Evolutionary conservation across 2,329 filamentous ascomycete genomes (phyloP), one percentile per base, ranked within the genome.

Genomic region (Tolypocladium guangdongense): DNA sequence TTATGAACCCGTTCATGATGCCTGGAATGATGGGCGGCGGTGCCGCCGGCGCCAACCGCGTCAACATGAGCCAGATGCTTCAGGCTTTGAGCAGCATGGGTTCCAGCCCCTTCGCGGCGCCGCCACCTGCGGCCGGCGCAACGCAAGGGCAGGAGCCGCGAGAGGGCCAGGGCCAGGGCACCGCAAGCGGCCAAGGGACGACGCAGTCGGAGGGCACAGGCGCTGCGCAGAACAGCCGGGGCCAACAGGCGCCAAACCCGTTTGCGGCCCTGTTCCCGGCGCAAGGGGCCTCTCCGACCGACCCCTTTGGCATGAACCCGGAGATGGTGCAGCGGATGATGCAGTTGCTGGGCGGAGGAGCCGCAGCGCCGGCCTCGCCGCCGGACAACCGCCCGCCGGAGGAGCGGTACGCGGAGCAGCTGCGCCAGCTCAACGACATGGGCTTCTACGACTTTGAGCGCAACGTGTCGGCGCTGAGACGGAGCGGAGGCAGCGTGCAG

Each of bases 391-490:
- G 92, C 57, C 91, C 93, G 5, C 92, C 93, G 0, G 93, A 99
- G 75, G 93, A 97, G 71, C 78, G 89, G 55, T 99, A 96, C 63
- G 90, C 88, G 3, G 84, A 88, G 35, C 92, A 99, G 71, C 76
- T 99, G 50, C 79, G 90, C 56, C 90, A 97, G 72, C 74, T 99
- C 57, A 99, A 99, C 68, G 93, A 97, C 60, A 99, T 99, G 93
- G 93, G 93, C 3, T 99, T 99, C 72, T 96, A 84, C 67, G 91
- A 99, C 66, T 99, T 97, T 65, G 92, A 99, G 51, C 77, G 88
- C 61, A 99, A 99, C 62, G 83, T 99, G 35, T 84, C 87, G 53
- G 93, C 93, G 6, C 73, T 99, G 64, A 80, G 92, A 68, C 81
- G 92, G 63, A 89, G 88, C 56, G 93, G 93, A 10, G 93, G 93